Base-by-base conservation (phyloP, 345 rosid species). In the Draba incana region DNA sequence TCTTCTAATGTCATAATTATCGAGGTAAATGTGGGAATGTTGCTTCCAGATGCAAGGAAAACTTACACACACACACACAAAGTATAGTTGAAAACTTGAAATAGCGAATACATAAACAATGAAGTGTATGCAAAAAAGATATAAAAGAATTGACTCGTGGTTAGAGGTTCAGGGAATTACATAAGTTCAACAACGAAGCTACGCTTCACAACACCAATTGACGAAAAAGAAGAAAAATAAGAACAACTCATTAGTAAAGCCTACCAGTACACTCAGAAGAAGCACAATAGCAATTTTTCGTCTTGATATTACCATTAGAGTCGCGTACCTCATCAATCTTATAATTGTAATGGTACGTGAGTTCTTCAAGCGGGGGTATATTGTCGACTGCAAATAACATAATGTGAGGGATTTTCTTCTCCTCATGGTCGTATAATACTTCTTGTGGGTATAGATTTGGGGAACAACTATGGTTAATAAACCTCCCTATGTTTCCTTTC, bases 391-490 rank as follows among this genome's bases (percentile, higher is more conserved):
- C 90, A 78, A 92, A 88, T 46, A 88, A 65, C 93, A 88, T 92
- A 58, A 92, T 77, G 72, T 85, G 98, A 58, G 98, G 93, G 60
- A 87, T 78, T 69, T 86, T 83, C 65, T 61, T 80, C 70, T 87
- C 88, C 3, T 71, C 85, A 0, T 84, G 92, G 64, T 88, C 96
- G 61, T 80, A 85, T 33, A 92, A 85, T 31, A 92, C 84, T 47
- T 83, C 73, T 58, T 88, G 98, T 13, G 96, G 92, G 50, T 85
- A 88, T 50, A 88, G 79, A 75, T 88, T 92, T 1, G 96, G 98
- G 1, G 96, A 85, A 76, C 93, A 92, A 46, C 96, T 88, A 65
- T 92, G 92, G 81, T 92, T 92, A 53, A 92, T 76, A 66, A 92
- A 87, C 60, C 96, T 84, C 50, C 96, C 98, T n/a, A 88, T 65